Evolutionary conservation across 2,329 filamentous ascomycete genomes (phyloP).

Genomic region (Waltergamsia citrina): DNA sequence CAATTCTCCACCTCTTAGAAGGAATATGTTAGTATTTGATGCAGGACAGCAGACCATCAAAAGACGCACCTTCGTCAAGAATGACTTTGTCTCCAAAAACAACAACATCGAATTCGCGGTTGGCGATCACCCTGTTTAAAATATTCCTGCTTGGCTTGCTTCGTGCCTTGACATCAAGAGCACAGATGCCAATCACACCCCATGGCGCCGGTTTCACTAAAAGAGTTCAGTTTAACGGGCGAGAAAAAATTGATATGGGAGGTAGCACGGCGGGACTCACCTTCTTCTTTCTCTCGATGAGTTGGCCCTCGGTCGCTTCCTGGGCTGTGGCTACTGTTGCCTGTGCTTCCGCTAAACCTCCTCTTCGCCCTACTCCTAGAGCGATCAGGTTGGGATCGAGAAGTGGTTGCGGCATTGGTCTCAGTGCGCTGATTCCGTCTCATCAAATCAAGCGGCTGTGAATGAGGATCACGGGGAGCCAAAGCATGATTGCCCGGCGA

Average conservation of each 20-base stretch:
- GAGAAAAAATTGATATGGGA: background rate
- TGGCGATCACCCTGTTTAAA: constrained; percentile 80
- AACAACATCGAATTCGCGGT: constrained; percentile 89
- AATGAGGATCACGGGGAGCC: constrained; percentile 29
- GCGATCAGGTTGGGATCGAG: constrained; percentile 38
- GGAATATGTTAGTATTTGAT: constrained; percentile 4
- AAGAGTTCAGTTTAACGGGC: constrained; percentile 15
- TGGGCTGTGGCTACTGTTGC: constrained; percentile 71
- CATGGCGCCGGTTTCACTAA: constrained; percentile 46
- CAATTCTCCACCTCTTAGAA: constrained; percentile 78
- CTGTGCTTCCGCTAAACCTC: constrained; percentile 73
- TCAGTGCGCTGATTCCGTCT: constrained; percentile 30
- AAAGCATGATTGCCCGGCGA: constrained; percentile 35
- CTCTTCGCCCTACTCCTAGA: constrained; percentile 64
- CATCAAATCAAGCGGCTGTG: constrained; percentile 32
- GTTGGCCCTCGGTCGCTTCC: constrained; percentile 56
- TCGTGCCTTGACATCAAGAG: constrained; percentile 87
- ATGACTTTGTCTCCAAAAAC: constrained; percentile 99
- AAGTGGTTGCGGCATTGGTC: constrained; percentile 18
- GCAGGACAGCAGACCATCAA: constrained; percentile 5
- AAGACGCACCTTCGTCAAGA: constrained; percentile 65
- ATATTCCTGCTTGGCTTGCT: constrained; percentile 98
- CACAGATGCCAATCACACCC: constrained; percentile 83
- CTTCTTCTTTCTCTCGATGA: constrained; percentile 48
- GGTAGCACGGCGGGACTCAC: constrained; percentile 20